These are phyloP conservation scores for Aegilops speltoides DNA, from an alignment of 176 grass and related monocot species.

Conservation along the genomic window DNA sequence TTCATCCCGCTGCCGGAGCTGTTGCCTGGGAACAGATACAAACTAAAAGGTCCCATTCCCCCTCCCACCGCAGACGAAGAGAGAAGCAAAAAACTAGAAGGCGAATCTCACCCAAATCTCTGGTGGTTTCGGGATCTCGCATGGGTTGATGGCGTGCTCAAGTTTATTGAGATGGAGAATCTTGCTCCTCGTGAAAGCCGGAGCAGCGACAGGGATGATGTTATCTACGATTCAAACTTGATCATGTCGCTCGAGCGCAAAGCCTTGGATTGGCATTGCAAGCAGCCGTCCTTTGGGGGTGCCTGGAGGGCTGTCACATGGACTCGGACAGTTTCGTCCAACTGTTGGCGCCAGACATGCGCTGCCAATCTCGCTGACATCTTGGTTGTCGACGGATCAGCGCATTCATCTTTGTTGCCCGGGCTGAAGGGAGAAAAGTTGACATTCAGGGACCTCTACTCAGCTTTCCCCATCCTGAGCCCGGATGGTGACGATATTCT, in stretches of 20 bases:
- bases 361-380: background rate
- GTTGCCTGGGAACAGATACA: background rate
- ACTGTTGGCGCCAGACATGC: background rate
- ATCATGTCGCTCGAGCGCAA: background rate
- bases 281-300: background rate
- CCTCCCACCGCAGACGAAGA: no score
- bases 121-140: background rate
- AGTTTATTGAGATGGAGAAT: slow-evolving; percentile 1
- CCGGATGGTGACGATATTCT: background rate
- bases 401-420: no score
- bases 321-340: background rate
- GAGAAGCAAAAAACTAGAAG: no score
- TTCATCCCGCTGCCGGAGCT: background rate
- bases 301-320: background rate
- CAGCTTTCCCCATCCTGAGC: background rate
- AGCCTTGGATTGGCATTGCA: background rate
- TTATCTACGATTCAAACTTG: background rate
- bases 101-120: no score
- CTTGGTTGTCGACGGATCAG: no score
- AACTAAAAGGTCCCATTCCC: background rate
- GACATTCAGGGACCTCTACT: background rate
- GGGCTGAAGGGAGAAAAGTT: background rate
- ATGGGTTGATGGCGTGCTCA: background rate
- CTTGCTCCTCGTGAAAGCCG: background rate
- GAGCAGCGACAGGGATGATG: background rate